phyloP scores from a whole-genome alignment of 306 rosid species.

The Cajanus cajan region DNA sequence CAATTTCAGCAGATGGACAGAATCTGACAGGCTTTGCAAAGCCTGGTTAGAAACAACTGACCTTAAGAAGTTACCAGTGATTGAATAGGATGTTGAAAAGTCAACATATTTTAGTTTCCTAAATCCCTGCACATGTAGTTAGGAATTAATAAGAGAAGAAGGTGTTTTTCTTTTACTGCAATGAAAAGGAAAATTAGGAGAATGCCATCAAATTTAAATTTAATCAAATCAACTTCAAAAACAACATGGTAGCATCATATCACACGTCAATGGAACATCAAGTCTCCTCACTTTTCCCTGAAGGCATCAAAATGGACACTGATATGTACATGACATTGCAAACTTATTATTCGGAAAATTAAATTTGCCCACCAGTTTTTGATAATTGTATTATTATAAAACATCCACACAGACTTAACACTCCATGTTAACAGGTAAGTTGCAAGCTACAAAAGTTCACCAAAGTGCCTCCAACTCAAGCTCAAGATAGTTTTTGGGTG shows the following conservation, averaged over 20 bases:
- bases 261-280: neutral
- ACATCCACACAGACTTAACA: neutral
- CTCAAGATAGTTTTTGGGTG: conserved; percentile 1
- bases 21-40: conserved; percentile 11
- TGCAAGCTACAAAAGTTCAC: neutral
- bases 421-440: neutral
- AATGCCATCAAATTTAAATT: conserved; percentile 4
- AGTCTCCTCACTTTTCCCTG: neutral
- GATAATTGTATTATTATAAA: neutral
- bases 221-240: neutral
- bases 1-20: neutral
- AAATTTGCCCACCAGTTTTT: neutral
- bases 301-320: neutral
- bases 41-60: conserved; percentile 31
- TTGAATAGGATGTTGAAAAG: conserved; percentile 93
- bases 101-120: conserved; percentile 75
- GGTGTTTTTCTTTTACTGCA: neutral
- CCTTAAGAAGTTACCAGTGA: conserved; percentile 92
- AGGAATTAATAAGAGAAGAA: conserved; percentile 25
- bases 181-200: neutral
- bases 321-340: neutral
- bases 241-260: neutral
- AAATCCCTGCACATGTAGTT: conserved; percentile 66
- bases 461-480: neutral
- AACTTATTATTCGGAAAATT: conserved; percentile 21